Evolutionary conservation across 129 eudicot genomes (phyloP).

Genomic region (carrot (Daucus carota)): DH1_v3.0 NC_030388.2:15952001-15952500

Average conservation of each 20-base stretch:
- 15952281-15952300: conserved; percentile 54
- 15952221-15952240: conserved; percentile 40
- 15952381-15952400: conserved; percentile 31
- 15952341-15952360: conserved; percentile 42
- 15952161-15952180: conserved; percentile 67
- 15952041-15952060: conserved; percentile 60
- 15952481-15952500: conserved; percentile 37
- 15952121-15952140: conserved; percentile 44
- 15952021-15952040: conserved; percentile 65
- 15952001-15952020: conserved; percentile 48
- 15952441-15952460: conserved; percentile 33
- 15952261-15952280: conserved; percentile 41
- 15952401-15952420: conserved; percentile 46
- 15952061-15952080: conserved; percentile 56
- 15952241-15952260: conserved; percentile 30
- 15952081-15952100: conserved; percentile 53
- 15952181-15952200: conserved; percentile 49
- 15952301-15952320: conserved; percentile 44
- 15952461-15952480: conserved; percentile 41
- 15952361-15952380: conserved; percentile 54
- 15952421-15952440: conserved; percentile 43
- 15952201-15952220: conserved; percentile 54
- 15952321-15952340: conserved; percentile 46
- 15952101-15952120: conserved; percentile 45
- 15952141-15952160: conserved; percentile 48